Conservation (phyloP, 768 basidiomycete genomes). For the Mrakia frigida region DNA sequence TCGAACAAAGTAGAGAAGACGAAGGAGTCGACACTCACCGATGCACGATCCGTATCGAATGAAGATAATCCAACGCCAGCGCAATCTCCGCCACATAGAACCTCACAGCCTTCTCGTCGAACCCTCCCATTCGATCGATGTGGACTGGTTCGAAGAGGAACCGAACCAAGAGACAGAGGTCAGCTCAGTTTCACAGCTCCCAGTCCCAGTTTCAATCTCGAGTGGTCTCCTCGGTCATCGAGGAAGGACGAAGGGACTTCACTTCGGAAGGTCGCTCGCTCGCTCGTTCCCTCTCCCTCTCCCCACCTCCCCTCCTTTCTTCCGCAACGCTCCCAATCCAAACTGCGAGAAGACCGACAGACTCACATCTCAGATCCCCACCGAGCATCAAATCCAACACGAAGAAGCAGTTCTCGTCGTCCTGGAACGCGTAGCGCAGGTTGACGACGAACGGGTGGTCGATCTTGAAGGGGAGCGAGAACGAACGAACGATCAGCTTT, state of each 20-base stretch:
- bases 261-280: not conserved
- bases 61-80: constrained; percentile 80
- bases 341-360: not conserved
- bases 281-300: not conserved
- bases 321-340: not conserved
- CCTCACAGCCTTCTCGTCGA: constrained; percentile 39
- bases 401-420: constrained; percentile 62
- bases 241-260: no score
- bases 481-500: not conserved
- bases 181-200: not conserved
- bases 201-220: not conserved
- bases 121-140: constrained; percentile 39
- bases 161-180: not conserved
- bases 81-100: constrained; percentile 88
- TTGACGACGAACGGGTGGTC: constrained; percentile 88
- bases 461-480: constrained; percentile 45
- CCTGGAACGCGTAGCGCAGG: constrained; percentile 91
- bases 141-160: constrained; percentile 34
- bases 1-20: no score
- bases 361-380: constrained; percentile 69
- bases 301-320: not conserved
- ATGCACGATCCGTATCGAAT: constrained; percentile 92
- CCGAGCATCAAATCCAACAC: constrained; percentile 65
- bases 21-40: constrained; percentile 55
- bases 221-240: no score